Percentiles rank a stretch among this genome's conserved stretches.
Conservation (phyloP, 148 eudicot species). For the Bassia scoparia region DNA sequence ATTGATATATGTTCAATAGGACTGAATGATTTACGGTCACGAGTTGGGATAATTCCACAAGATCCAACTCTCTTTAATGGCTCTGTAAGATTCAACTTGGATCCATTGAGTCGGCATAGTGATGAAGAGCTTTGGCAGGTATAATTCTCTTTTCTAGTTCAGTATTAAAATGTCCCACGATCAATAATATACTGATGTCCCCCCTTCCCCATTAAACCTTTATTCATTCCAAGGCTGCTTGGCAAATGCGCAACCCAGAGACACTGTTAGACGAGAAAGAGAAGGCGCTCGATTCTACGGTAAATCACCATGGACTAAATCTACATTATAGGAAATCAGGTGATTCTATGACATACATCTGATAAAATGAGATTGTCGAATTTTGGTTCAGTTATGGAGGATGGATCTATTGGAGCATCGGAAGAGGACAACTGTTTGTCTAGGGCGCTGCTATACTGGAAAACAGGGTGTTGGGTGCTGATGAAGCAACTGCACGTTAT, state of each 20-base stretch:
- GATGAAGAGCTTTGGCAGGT: slow-evolving; percentile 91
- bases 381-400: slow-evolving; percentile 58
- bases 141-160: neutral
- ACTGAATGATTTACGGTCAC: slow-evolving; percentile 82
- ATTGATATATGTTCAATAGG: slow-evolving; percentile 70
- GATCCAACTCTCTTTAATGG: slow-evolving; percentile 92
- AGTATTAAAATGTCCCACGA: too few species aligned
- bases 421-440: slow-evolving; percentile 77
- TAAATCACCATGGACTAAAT: neutral
- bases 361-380: neutral
- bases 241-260: too few species aligned
- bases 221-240: too few species aligned
- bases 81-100: slow-evolving; percentile 79
- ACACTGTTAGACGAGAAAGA: too few species aligned
- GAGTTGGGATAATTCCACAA: slow-evolving; percentile 81
- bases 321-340: neutral
- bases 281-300: too few species aligned
- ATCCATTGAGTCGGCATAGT: slow-evolving; percentile 57
- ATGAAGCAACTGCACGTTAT: slow-evolving; percentile 94
- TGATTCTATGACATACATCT: neutral
- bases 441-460: slow-evolving; percentile 78
- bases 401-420: slow-evolving; percentile 98
- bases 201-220: too few species aligned
- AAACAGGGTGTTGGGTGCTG: slow-evolving; percentile 84
- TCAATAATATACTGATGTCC: neutral